A percentile compares a stretch with the other conserved stretches of the same genome.
Conservation (phyloP, 768 basidiomycete species). For the Dentipellis sp. region DNA sequence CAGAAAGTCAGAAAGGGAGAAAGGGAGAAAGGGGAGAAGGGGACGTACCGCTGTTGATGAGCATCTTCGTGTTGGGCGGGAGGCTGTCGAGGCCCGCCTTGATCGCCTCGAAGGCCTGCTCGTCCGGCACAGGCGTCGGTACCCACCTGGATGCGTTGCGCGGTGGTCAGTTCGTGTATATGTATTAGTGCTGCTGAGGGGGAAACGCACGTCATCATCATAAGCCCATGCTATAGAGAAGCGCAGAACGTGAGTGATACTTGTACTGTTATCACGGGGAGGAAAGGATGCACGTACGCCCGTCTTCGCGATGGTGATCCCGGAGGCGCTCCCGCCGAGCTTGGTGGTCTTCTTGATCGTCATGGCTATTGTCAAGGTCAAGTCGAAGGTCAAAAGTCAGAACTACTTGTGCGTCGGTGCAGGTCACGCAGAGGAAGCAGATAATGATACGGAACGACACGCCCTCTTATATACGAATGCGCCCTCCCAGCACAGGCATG, state of each 20-base stretch:
- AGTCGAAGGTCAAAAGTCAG: too few relatives aligned
- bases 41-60: slow-evolving; percentile 41
- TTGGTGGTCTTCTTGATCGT: slow-evolving; percentile 25
- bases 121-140: slow-evolving; percentile 38
- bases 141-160: slow-evolving; percentile 27
- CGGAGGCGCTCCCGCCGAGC: slow-evolving; percentile 28
- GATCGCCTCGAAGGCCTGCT: slow-evolving; percentile 53
- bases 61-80: slow-evolving; percentile 34
- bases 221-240: slow-evolving; percentile 43
- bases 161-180: not conserved
- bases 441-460: too few relatives aligned
- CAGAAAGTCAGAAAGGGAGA: too few relatives aligned
- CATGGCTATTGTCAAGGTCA: not conserved
- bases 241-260: too few relatives aligned
- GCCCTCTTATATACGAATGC: too few relatives aligned
- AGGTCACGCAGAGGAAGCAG: too few relatives aligned
- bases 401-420: too few relatives aligned
- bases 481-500: too few relatives aligned
- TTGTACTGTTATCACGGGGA: too few relatives aligned
- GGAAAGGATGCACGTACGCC: not conserved
- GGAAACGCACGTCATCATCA: slow-evolving; percentile 43
- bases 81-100: slow-evolving; percentile 37
- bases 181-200: not conserved
- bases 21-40: too few relatives aligned
- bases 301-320: not conserved